Evolutionary conservation across 805 yeast species (phyloP).

Genomic region (Yarrowia alimentaria): DNA sequence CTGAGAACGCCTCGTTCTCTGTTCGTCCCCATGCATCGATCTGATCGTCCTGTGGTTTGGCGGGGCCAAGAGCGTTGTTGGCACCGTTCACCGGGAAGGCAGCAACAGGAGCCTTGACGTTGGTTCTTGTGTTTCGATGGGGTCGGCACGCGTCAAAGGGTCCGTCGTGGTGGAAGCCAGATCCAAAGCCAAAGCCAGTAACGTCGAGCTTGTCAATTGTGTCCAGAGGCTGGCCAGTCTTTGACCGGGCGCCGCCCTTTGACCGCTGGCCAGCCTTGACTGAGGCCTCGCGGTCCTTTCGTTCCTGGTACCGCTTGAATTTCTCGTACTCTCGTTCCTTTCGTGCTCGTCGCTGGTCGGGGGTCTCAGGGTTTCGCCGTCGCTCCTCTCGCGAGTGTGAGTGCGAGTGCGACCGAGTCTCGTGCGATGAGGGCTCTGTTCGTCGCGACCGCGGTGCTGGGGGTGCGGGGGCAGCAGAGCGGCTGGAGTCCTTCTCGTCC

Average conservation of each 20-base stretch:
- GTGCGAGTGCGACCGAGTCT: slow-evolving; percentile 22
- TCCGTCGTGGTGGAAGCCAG: slow-evolving; percentile 97
- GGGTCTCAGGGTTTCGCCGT: slow-evolving; percentile 20
- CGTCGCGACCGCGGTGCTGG: slow-evolving; percentile 6
- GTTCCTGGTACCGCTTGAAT: slow-evolving; percentile 27
- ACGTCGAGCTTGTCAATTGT: slow-evolving; percentile 95
- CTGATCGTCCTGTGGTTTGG: slow-evolving; percentile 34
- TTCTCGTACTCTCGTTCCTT: slow-evolving; percentile 28
- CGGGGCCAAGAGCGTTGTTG: slow-evolving; percentile 60
- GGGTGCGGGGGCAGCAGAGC: not conserved
- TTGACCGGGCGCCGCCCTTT: slow-evolving; percentile 30
- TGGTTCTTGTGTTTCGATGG: slow-evolving; percentile 71
- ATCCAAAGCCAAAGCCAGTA: slow-evolving; percentile 89
- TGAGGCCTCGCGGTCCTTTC: slow-evolving; percentile 22
- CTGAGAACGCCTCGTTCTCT: slow-evolving; percentile 50
- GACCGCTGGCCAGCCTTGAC: slow-evolving; percentile 5
- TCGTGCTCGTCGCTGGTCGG: slow-evolving; percentile 22
- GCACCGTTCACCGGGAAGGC: slow-evolving; percentile 98
- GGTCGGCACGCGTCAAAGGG: slow-evolving; percentile 99
- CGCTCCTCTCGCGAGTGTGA: slow-evolving; percentile 23
- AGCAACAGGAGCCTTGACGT: slow-evolving; percentile 79
- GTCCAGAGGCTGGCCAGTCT: slow-evolving; percentile 68
- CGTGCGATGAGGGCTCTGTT: slow-evolving; percentile 13
- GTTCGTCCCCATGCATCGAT: slow-evolving; percentile 72
- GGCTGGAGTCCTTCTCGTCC: slow-evolving; percentile 17